Evolutionary conservation across 208 protist species (phyloP), one percentile per base, ranked within the genome.

Genomic region (Crithidia bombi): DNA sequence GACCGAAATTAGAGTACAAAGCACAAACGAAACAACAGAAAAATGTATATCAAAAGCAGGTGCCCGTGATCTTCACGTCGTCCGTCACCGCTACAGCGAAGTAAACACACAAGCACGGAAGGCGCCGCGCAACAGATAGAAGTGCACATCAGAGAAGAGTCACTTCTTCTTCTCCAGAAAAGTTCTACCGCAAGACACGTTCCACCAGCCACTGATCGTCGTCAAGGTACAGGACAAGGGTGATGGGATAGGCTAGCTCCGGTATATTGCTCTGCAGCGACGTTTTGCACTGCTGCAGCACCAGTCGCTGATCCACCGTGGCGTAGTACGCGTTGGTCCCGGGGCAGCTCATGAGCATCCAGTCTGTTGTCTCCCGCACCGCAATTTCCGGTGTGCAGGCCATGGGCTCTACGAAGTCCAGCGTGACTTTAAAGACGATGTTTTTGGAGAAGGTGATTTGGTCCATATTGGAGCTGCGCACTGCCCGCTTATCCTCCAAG

Each of bases 321-420:
- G 82, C 85, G 69, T 91, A 94, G 66, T 87, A 90, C n/a, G 85
- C 76, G 28, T 83, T 78, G 2, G 64, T 69, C n/a, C 82, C 89
- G 12, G 68, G 63, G 55, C 89, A 91, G 38, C 70, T 82, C 66
- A 85, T 88, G 32, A 94, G 69, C 57, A 91, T 77, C 86, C 89
- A 94, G 51, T 94, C 89, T 5, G 89, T 94, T 4, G 67, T 86
- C 67, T 94, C 89, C 21, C 89, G 89, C 69, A 94, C 89, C 17
- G 89, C 89, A 3, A 81, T 94, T 47, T 89, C 85, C 38, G 80
- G 76, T 5, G 85, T 69, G 63, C 89, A 94, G 43, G 65, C 55
- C 58, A 94, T 75, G 4, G 66, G 76, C 68, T 89, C 80, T 0
- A 78, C 26, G 50, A 93, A 90, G 51, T 93, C 81, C 10, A 92